Evolutionary conservation across 164 flowering plant genomes (phyloP), one percentile per base, ranked within the genome.

Genomic region (Annona squamosa): DNA sequence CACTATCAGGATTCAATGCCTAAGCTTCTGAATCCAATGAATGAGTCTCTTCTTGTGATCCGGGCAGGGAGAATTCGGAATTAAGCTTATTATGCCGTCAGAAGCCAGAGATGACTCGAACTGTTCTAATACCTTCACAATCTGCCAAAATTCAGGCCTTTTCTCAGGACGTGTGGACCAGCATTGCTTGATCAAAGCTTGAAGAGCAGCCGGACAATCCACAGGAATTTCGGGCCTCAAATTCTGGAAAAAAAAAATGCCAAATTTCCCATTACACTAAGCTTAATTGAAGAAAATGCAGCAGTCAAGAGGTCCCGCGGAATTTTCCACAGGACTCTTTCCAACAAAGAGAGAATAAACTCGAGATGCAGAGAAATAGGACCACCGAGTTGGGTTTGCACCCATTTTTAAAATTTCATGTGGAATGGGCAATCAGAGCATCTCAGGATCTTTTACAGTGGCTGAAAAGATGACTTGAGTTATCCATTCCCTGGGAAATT

Each of bases 121-220:
- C 71, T 92, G 83, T 79, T 94, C 95, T 64, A 94, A 76, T 3
- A 90, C 86, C 79, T 89, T 89, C 73, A 90, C 91, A 47, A 90
- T 81, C 78, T 88, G 91, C 88, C 90, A 86, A 63, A 86, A 90
- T 69, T 90, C 95, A 0, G 91, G 91, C 79, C 95, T 84, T 79
- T 87, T 88, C 66, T 87, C 92, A 0, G 92, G 80, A 5, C 84
- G 82, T 76, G 72, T 67, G 3, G 87, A 79, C 95, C 95, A 90
- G 67, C 95, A 90, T 77, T 87, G 95, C 83, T 87, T 91, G 16
- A 89, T 86, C 63, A 90, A 77, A 69, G 87, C 89, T 81, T 77
- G 84, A 83, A 91, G 77, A 1, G 89, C 88, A 45, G 88, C 83
- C 1, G 95, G 91, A 70, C 97, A 94, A 59, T 81, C 77, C 26